Conservation (phyloP, 768 basidiomycete species). For the Trametes elegans region DNA sequence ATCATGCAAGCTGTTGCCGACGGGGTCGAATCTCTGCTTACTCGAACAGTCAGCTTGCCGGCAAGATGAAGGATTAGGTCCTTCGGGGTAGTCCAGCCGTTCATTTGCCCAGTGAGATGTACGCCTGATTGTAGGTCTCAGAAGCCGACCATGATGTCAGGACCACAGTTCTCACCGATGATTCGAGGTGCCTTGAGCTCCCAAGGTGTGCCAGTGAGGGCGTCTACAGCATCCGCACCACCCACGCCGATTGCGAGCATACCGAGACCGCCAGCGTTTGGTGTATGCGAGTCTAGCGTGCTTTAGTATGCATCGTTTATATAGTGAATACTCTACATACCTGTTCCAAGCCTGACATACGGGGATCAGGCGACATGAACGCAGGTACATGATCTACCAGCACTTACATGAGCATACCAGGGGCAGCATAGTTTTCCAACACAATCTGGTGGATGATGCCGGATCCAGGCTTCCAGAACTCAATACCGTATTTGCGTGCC, state of each 20-base stretch:
- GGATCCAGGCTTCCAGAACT: conserved; percentile 96
- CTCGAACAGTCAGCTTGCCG: conserved; percentile 90
- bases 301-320: neutral
- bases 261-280: conserved; percentile 96
- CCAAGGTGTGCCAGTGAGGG: conserved; percentile 98
- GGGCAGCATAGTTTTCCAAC: conserved; percentile 95
- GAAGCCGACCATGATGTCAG: neutral
- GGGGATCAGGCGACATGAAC: conserved; percentile 8
- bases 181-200: conserved; percentile 91
- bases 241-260: conserved; percentile 98
- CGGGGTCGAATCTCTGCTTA: conserved; percentile 36
- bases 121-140: conserved; percentile 53
- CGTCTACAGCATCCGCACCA: conserved; percentile 97
- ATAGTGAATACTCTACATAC: conserved; percentile 34
- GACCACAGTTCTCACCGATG: conserved; percentile 49
- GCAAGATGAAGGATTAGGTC: conserved; percentile 94
- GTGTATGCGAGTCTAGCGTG: conserved; percentile 85
- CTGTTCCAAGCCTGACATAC: conserved; percentile 70
- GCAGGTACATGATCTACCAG: no score
- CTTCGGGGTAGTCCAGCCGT: conserved; percentile 93
- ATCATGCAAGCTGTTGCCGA: no score
- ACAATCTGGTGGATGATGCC: conserved; percentile 98
- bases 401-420: conserved; percentile 85
- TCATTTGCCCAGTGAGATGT: conserved; percentile 82
- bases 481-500: conserved; percentile 87